Evolutionary conservation across 805 yeast genomes (phyloP).

Genomic region (Pichia cephalocereana): DNA sequence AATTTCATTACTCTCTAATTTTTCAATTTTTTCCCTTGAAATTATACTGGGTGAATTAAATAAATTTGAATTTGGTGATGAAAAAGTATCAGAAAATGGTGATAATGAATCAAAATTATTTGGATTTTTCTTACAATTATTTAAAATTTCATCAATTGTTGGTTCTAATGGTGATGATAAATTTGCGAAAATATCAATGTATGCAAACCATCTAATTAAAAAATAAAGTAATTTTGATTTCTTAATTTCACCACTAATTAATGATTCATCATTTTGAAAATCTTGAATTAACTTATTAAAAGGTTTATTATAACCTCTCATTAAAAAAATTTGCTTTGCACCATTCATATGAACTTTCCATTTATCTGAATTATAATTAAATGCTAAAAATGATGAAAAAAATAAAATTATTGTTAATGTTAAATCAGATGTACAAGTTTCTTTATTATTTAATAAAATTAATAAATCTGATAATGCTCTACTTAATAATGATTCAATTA

Average conservation of each 20-base stretch:
- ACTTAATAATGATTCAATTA: conserved; percentile 44
- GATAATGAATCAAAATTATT: conserved; percentile 4
- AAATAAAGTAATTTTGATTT: conserved; percentile 40
- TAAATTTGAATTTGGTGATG: conserved; percentile 3
- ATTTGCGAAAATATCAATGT: conserved; percentile 54
- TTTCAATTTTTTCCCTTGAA: neutral
- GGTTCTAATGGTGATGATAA: conserved; percentile 43
- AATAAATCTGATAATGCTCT: conserved; percentile 52
- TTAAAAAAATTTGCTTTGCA: conserved; percentile 53
- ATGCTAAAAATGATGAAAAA: conserved; percentile 47
- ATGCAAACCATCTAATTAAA: conserved; percentile 59
- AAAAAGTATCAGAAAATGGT: conserved; percentile 6
- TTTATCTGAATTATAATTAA: conserved; percentile 34
- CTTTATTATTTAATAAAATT: conserved; percentile 37
- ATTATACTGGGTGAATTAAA: neutral
- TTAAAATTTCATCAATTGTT: conserved; percentile 15
- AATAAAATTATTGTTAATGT: conserved; percentile 55
- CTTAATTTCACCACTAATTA: conserved; percentile 19
- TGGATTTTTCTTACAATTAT: conserved; percentile 5
- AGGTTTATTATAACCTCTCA: conserved; percentile 37
- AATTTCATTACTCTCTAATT: conserved; percentile 16
- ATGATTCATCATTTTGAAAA: conserved; percentile 8
- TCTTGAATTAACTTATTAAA: conserved; percentile 20
- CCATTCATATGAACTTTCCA: conserved; percentile 64
- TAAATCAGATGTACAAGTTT: conserved; percentile 52